Evolutionary conservation across 257 asterid genomes (phyloP), one percentile per base, ranked within the genome.

Genomic region (Verbascum thapsus): DNA sequence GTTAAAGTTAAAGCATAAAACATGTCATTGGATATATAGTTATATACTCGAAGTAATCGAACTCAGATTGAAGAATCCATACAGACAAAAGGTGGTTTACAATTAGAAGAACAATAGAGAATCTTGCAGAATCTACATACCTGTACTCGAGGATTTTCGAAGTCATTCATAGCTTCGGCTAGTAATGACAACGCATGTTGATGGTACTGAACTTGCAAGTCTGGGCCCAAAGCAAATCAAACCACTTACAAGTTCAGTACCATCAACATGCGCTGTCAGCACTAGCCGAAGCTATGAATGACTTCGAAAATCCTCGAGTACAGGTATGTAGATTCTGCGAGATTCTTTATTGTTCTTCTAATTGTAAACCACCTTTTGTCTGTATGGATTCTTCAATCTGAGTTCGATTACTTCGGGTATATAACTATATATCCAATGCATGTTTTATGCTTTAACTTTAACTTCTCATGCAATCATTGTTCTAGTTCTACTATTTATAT

Each of bases 161-260:
- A 78, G 72, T 90, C 91, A 75, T 94, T 97, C 97, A 94, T 94
- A 19, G 95, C 87, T 17, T 80, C 72, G 37, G 90, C 95, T 37
- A 94, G 81, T 34, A 97, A 86, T 3, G 95, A 96, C 79, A 94
- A 68, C 68, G 85, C 90, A 11, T 62, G 79, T 45, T 78, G 90
- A 73, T 94, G 99, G 74, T 82, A 87, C 67, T 85, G 90, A 63
- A 79, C 82, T 81, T 90, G 99, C 80, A 94, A 77, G 65, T 94
- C 99, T 38, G 99, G 99, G 44, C 99, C 99, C 80, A 94, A 81
- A 72, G 87, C 99, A 52, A n/a, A n/a, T n/a, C n/a, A n/a, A n/a
- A n/a, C n/a, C n/a, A 94, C 65, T 77, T 94, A 78, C 99, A 90
- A 81, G 82, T 79, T 63, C 90, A 85, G 67, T 87, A 82, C 74